Evolutionary conservation across 139 green algal genomes (phyloP), one percentile per base, ranked within the genome.

Genomic region (Coelastrella sp.): DNA sequence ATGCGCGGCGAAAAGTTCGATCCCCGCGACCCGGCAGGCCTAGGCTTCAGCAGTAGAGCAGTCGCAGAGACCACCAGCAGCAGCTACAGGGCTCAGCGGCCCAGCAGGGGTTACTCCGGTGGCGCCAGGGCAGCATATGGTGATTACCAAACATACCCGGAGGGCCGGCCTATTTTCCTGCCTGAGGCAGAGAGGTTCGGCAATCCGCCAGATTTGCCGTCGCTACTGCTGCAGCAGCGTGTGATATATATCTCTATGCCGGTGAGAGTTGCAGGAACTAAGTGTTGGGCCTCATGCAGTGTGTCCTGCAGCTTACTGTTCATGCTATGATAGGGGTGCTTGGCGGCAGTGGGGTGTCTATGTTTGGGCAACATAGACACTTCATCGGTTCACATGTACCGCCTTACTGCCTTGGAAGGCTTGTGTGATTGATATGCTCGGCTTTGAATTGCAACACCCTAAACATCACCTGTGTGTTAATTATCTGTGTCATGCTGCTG

Each of bases 181-280:
- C 94, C 94, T 19, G 94, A 96, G 90, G 90, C 94, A 8, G 94
- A 95, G 81, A 90, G 94, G 59, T 96, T 93, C 56, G 94, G 94
- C 23, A 94, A 94, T 88, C 92, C 94, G 0, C 96, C 96, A 14
- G 96, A 98, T 87, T 91, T 98, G 47, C 96, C 96, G 4, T 98
- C 96, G 3, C 90, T 98, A 14, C 94, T 98, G 85, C 94, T 98
- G 80, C 94, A 98, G 93, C 92, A 96, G 87, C 92, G 96, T 17
- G 96, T 98, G 57, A 96, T 95, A 78, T 98, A 98, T 92, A 95
- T 98, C 60, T 47, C 32, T 47, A 47, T 47, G 32, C 32, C 32
- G 32, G 32, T 47, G 32, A 47, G 32, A 47, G 32, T 47, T 47
- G 32, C 32, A 47, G 32, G 32, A 1, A 47, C 32, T 47, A 1